A percentile compares a stretch with the other conserved stretches of the same genome.
Evolutionary conservation across 2,329 filamentous ascomycete genomes (phyloP).

Genomic region (Xenoacremonium recifei): DNA sequence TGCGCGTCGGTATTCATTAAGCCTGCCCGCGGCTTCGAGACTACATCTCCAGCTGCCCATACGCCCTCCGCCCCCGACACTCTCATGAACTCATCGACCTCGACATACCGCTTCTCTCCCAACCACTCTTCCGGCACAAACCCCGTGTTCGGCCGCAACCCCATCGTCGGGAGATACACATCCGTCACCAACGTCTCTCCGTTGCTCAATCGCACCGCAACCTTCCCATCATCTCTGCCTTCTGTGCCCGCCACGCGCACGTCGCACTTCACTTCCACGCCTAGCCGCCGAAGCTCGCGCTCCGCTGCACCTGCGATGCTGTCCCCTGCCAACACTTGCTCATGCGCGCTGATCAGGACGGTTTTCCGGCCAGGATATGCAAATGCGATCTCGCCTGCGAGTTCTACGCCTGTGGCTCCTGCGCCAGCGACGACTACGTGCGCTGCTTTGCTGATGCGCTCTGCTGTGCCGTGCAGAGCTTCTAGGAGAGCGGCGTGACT

Average conservation of each 20-base stretch:
- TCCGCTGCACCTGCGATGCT: slow-evolving; percentile 39
- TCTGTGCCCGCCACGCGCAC: slow-evolving; percentile 38
- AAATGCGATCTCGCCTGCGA: slow-evolving; percentile 52
- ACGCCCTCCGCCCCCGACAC: slow-evolving; percentile 44
- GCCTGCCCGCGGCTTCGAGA: slow-evolving; percentile 51
- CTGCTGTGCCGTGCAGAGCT: slow-evolving; percentile 39
- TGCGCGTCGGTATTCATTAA: slow-evolving; percentile 62
- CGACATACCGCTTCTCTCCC: slow-evolving; percentile 42
- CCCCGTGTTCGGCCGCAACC: slow-evolving; percentile 53
- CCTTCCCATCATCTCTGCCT: slow-evolving; percentile 41
- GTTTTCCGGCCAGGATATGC: slow-evolving; percentile 51
- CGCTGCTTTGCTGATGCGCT: slow-evolving; percentile 42
- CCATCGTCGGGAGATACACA: slow-evolving; percentile 56
- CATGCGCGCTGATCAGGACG: slow-evolving; percentile 43
- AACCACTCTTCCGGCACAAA: slow-evolving; percentile 48
- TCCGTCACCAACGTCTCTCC: slow-evolving; percentile 51
- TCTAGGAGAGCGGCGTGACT: slow-evolving; percentile 43
- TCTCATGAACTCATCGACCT: slow-evolving; percentile 50
- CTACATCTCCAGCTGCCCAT: slow-evolving; percentile 55
- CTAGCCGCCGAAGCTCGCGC: slow-evolving; percentile 51
- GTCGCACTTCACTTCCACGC: slow-evolving; percentile 46
- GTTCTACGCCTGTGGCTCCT: slow-evolving; percentile 56
- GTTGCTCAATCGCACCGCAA: slow-evolving; percentile 44
- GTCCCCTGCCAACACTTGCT: slow-evolving; percentile 45
- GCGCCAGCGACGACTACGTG: slow-evolving; percentile 57